phyloP scores from a whole-genome alignment of 1,284 basidiomycete genomes.

The Irpex sp. region DNA sequence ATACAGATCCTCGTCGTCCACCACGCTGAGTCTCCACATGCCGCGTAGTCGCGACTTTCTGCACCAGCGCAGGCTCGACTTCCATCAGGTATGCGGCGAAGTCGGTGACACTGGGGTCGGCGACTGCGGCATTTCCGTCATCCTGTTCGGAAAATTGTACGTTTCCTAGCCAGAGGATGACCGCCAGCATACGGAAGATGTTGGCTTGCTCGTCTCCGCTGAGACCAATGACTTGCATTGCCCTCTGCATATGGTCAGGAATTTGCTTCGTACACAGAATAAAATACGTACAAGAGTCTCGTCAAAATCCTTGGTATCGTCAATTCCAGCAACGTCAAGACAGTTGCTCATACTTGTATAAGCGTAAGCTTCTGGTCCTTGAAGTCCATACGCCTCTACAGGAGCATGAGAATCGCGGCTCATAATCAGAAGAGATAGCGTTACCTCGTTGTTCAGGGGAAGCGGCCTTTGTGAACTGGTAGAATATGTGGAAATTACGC shows the following conservation, averaged over 20 bases:
- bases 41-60: conserved; percentile 82
- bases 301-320: conserved; percentile 83
- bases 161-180: conserved; percentile 96
- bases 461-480: conserved; percentile 98
- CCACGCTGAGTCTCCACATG: conserved; percentile 93
- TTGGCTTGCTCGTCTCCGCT: conserved; percentile 81
- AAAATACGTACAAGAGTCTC: conserved; percentile 73
- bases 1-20: conserved; percentile 89
- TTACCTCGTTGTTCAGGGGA: conserved; percentile 81
- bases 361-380: conserved; percentile 93
- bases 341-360: conserved; percentile 93
- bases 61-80: conserved; percentile 71
- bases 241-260: conserved; percentile 49
- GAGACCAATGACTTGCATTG: conserved; percentile 93
- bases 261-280: background rate
- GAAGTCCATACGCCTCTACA: conserved; percentile 90
- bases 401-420: conserved; percentile 2
- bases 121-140: conserved; percentile 81
- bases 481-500: conserved; percentile 99
- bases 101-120: conserved; percentile 88
- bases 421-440: conserved; percentile 15
- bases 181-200: conserved; percentile 91
- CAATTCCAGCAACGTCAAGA: conserved; percentile 86
- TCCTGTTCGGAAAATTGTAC: conserved; percentile 86
- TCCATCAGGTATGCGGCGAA: conserved; percentile 96